These are phyloP conservation scores for Cladorrhinum sp. DNA, from an alignment of 2,329 filamentous ascomycete species.

Conservation along the genomic window DNA sequence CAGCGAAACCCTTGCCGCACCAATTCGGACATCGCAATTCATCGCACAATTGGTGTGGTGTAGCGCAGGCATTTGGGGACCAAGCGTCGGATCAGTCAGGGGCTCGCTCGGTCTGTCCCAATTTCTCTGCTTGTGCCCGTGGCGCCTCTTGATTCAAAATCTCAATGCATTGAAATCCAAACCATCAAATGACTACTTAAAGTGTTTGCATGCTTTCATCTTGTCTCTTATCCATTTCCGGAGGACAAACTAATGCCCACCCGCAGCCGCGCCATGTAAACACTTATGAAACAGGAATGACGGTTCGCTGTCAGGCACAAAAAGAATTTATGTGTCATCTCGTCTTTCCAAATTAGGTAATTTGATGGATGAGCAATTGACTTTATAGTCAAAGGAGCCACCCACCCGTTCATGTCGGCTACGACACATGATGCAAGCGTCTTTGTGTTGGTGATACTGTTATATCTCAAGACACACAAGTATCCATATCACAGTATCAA, in stretches of 20 bases:
- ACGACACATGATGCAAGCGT: no score
- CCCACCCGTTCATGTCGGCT: no score
- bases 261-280: conserved; percentile 6
- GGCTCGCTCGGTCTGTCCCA: background rate
- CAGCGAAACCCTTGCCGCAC: conserved; percentile 3
- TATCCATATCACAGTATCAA: no score
- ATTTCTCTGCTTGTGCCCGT: background rate
- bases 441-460: no score
- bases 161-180: background rate
- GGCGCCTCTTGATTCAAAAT: no score
- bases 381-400: background rate
- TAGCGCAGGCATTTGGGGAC: background rate
- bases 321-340: background rate
- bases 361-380: background rate
- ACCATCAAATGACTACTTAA: background rate
- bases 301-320: background rate
- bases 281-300: background rate
- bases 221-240: background rate
- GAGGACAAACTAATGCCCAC: background rate
- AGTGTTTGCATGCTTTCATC: conserved; percentile 4
- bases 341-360: background rate
- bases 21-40: conserved; percentile 7
- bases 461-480: no score
- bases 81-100: conserved; percentile 7
- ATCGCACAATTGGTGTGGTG: background rate